phyloP scores from a whole-genome alignment of 345 rosid species.

The Sonneratia caseolaris region DNA sequence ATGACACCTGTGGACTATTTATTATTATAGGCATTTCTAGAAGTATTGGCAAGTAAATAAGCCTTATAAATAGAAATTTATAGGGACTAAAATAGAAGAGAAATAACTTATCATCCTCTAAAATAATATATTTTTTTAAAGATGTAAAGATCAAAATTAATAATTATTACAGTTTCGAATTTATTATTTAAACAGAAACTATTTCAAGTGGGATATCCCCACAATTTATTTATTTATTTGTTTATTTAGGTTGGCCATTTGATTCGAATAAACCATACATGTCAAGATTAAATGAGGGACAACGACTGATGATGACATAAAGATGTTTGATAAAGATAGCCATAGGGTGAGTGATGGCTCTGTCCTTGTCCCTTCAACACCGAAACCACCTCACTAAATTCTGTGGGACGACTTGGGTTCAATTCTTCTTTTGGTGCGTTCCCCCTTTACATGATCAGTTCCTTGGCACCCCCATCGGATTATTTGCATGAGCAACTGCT shows the following conservation, averaged over 20 bases:
- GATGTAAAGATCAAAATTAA: too few species aligned
- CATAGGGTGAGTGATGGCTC: neutral
- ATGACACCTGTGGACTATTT: too few species aligned
- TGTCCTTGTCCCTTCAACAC: constrained; percentile 1
- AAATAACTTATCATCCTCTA: too few species aligned
- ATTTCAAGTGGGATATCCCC: too few species aligned
- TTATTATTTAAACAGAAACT: too few species aligned
- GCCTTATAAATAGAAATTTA: too few species aligned
- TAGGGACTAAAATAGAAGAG: too few species aligned
- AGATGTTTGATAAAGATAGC: constrained; percentile 7
- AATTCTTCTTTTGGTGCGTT: neutral
- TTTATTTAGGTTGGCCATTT: neutral
- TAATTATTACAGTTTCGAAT: too few species aligned
- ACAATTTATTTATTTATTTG: neutral
- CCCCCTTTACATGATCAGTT: neutral
- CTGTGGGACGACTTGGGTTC: neutral
- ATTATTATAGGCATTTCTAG: too few species aligned
- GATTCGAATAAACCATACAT: neutral
- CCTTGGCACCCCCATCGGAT: neutral
- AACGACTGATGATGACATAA: constrained; percentile 9
- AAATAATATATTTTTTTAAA: too few species aligned
- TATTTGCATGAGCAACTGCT: neutral
- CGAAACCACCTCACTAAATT: neutral
- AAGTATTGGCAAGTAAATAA: too few species aligned
- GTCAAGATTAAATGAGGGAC: neutral